Evolutionary conservation across 2,329 filamentous ascomycete species (phyloP).

Genomic region (Elsinoe fawcettii): DNA sequence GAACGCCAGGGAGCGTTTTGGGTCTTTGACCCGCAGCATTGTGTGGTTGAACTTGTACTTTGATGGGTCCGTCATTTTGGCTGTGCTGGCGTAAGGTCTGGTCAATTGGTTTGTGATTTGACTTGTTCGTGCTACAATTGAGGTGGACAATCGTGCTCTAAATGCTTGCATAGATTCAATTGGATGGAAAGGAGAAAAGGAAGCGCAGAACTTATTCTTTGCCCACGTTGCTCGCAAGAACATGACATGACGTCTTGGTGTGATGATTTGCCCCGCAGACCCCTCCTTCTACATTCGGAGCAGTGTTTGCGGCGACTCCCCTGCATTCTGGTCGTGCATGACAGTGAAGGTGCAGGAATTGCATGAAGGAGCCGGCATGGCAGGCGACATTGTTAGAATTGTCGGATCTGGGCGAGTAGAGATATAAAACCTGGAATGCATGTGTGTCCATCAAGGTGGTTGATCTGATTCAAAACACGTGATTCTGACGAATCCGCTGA

Average conservation of each 20-base stretch:
- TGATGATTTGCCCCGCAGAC: conserved; percentile 1
- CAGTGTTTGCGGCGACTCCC: not conserved
- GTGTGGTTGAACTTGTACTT: conserved; percentile 60
- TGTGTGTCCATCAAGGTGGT: conserved; percentile 1
- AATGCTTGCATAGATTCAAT: conserved; percentile 10
- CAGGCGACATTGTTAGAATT: not conserved
- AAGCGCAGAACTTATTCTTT: not conserved
- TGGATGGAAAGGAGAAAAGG: not conserved
- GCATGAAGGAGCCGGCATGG: not conserved
- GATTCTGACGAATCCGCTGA: conserved; percentile 1
- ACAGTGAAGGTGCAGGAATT: not conserved
- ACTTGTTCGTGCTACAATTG: not conserved
- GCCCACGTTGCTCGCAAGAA: not conserved
- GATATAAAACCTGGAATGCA: not conserved
- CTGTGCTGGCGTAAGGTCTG: conserved; percentile 24
- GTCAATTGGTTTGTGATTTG: not conserved
- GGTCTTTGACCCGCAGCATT: conserved; percentile 72
- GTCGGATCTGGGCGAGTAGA: too few species aligned
- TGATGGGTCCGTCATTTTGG: conserved; percentile 51
- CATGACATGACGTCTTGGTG: conserved; percentile 10
- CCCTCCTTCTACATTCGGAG: conserved; percentile 2
- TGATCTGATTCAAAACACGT: not conserved
- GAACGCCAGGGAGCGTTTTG: conserved; percentile 74
- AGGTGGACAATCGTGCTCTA: not conserved
- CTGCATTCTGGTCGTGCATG: not conserved